A percentile compares a stretch with the other conserved stretches of the same genome.
Evolutionary conservation across 164 flowering plant genomes (phyloP).

Genomic region (Pachysandra terminalis): DNA sequence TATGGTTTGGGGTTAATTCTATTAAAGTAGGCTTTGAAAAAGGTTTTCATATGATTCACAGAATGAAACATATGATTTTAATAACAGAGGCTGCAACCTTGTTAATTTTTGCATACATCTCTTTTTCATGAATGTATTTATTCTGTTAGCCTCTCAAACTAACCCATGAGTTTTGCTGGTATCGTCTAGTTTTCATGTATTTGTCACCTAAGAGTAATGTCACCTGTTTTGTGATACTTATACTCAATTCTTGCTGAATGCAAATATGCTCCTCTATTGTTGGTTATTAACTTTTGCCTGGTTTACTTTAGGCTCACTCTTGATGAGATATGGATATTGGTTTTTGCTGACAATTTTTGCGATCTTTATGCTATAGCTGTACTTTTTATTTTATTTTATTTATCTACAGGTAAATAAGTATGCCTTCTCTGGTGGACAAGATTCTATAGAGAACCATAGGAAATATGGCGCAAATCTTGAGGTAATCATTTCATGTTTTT

Average conservation of each 20-base stretch:
- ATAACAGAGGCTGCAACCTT: not conserved
- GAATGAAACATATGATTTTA: too few species aligned
- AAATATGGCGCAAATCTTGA: conserved; percentile 87
- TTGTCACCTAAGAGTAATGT: too few species aligned
- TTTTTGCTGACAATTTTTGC: not conserved
- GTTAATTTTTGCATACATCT: not conserved
- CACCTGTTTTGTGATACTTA: too few species aligned
- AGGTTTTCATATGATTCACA: too few species aligned
- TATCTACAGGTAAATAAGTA: conserved; percentile 63
- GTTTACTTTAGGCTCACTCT: not conserved
- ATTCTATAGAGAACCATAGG: conserved; percentile 76
- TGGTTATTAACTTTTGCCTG: not conserved
- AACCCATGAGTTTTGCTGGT: too few species aligned
- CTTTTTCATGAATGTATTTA: not conserved
- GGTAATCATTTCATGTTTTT: conserved; percentile 37
- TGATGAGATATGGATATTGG: not conserved
- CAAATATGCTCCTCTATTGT: not conserved
- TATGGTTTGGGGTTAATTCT: too few species aligned
- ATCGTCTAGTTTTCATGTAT: too few species aligned
- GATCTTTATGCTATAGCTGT: too few species aligned
- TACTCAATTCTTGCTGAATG: not conserved
- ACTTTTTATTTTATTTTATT: not conserved
- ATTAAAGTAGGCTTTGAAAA: too few species aligned
- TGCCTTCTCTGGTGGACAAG: conserved; percentile 96
- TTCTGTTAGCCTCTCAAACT: not conserved